Evolutionary conservation across 768 basidiomycete species (phyloP).

Genomic region (Tulasnella sp.): DNA sequence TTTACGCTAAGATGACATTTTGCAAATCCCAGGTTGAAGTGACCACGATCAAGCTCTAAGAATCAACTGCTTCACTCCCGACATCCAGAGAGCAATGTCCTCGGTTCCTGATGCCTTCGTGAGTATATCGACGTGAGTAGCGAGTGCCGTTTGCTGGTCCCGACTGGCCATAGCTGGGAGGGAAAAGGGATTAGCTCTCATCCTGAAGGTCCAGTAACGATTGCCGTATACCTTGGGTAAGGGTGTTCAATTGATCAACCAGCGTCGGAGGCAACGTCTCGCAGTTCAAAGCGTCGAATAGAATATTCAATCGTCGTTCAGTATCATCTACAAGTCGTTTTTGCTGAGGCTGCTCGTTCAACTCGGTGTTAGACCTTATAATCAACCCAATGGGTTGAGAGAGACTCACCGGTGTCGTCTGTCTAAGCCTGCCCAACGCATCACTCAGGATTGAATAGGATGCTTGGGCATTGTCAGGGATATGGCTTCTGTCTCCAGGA

Average conservation of each 20-base stretch:
- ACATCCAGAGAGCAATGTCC: conserved; percentile 82
- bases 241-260: conserved; percentile 59
- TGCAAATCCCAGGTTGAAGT: not conserved
- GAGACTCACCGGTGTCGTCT: conserved; percentile 60
- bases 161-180: conserved; percentile 66
- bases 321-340: conserved; percentile 79
- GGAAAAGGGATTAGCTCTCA: not conserved
- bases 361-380: not conserved
- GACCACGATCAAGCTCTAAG: not conserved
- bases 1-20: not conserved
- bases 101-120: conserved; percentile 71
- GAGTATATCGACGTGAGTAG: conserved; percentile 78
- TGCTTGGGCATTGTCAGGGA: conserved; percentile 58
- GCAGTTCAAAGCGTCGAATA: conserved; percentile 92
- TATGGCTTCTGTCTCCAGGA: conserved; percentile 86
- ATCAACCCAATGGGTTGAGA: not conserved
- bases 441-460: conserved; percentile 59
- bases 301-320: conserved; percentile 71
- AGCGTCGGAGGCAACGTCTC: conserved; percentile 66
- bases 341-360: conserved; percentile 57
- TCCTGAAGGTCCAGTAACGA: not conserved
- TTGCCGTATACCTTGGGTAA: conserved; percentile 62
- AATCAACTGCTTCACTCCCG: conserved; percentile 82
- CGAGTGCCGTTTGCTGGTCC: conserved; percentile 68
- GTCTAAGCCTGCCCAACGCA: conserved; percentile 59